These are phyloP conservation scores for Cucumis hystrix DNA, from an alignment of 306 rosid species.

Conservation along the genomic window DNA sequence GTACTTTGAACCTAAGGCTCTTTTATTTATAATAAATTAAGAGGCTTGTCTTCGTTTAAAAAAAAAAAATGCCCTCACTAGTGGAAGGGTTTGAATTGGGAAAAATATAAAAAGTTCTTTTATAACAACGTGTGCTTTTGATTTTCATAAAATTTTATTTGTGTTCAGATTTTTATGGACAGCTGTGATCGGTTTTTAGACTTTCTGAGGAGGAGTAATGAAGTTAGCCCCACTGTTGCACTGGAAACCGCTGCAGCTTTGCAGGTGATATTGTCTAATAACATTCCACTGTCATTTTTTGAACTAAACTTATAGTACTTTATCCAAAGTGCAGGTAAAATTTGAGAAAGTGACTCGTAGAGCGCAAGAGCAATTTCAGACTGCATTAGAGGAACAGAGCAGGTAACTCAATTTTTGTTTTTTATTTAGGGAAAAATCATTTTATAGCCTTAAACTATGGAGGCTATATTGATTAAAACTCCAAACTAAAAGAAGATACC, in stretches of 20 bases:
- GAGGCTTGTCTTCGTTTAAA: too few species aligned
- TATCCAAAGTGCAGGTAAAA: constrained; percentile 47
- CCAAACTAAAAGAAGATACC: neutral
- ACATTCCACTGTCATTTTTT: neutral
- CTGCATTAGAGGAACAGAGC: constrained; percentile 85
- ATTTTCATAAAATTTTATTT: neutral
- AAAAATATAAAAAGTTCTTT: neutral
- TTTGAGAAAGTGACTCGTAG: constrained; percentile 87
- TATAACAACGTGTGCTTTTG: neutral
- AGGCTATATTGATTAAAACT: too few species aligned
- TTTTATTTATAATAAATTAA: too few species aligned
- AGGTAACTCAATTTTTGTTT: constrained; percentile 25
- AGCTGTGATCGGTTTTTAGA: constrained; percentile 75
- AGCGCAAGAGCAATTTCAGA: constrained; percentile 95
- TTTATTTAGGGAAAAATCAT: neutral
- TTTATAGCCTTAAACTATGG: neutral
- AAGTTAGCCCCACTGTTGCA: constrained; percentile 85
- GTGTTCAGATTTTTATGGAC: constrained; percentile 53
- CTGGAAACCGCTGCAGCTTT: constrained; percentile 89
- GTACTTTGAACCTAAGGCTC: too few species aligned
- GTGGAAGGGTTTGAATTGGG: neutral
- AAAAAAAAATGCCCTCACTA: too few species aligned
- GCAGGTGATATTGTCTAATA: constrained; percentile 50
- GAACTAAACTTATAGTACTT: constrained; percentile 7
- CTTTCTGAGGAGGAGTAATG: constrained; percentile 82